phyloP scores from a whole-genome alignment of 129 eudicot species.

The Gnaphalium uliginosum region DNA sequence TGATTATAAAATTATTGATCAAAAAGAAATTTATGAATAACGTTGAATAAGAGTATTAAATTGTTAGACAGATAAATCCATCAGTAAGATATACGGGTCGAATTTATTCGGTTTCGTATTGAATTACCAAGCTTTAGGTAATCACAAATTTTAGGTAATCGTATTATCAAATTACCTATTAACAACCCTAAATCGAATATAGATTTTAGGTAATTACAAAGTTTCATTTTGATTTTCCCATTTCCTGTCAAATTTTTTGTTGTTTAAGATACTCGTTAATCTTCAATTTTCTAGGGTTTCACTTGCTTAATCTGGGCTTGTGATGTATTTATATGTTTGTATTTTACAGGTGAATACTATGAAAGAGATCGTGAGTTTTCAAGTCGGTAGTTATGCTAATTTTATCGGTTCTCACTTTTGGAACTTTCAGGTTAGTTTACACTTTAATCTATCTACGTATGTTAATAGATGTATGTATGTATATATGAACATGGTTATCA shows the following conservation, averaged over 20 bases:
- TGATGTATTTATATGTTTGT: background rate
- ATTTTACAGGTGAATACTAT: slow-evolving; percentile 36
- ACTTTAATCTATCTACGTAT: background rate
- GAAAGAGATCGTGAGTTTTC: slow-evolving; percentile 80
- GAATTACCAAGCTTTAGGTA: no score
- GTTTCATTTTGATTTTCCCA: background rate
- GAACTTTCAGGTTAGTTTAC: slow-evolving; percentile 79
- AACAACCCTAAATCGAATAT: background rate
- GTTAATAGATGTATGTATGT: background rate
- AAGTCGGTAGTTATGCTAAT: slow-evolving; percentile 82
- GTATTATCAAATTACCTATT: no score
- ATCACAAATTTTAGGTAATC: no score
- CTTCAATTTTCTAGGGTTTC: background rate
- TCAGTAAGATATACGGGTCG: no score
- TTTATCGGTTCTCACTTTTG: slow-evolving; percentile 93
- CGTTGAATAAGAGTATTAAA: no score
- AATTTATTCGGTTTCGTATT: no score
- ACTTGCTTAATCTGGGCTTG: background rate
- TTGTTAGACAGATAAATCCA: no score
- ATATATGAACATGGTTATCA: slow-evolving; percentile 1
- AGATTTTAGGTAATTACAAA: background rate
- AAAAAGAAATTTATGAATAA: no score
- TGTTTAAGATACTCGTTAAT: background rate
- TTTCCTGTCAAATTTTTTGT: background rate
- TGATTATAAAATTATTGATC: no score